Evolutionary conservation across 2,329 filamentous ascomycete species (phyloP), one percentile per base, ranked within the genome.

Genomic region (Fusarium continuum): DNA sequence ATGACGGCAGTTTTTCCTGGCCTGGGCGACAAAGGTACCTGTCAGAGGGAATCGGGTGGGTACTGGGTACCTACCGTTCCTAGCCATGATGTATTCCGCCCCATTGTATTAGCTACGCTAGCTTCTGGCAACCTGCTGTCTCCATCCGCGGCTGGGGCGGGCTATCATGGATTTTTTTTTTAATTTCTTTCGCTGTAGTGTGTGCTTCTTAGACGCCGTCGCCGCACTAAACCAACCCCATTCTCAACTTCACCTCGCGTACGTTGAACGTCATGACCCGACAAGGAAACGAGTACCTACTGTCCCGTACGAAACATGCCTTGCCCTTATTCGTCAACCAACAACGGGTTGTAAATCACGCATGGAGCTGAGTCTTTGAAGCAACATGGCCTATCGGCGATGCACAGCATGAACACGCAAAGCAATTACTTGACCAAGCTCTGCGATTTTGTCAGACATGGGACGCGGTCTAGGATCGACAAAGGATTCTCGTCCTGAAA

Each of bases 91-190:
- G 19, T n/a, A 26, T 23, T 5, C 7, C 5, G 35, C 23, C 29
- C 6, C 26, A 17, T 26, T 16, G 60, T 66, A 64, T 46, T 53
- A n/a, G 20, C 35, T 68, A 68, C 64, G 11, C 28, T 35, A 20
- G n/a, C 20, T 29, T 31, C 19, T 20, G 39, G 41, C 44, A 56
- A 40, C 32, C 49, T 60, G 38, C 25, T 19, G 55, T 64, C 20
- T 39, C 41, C 40, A 28, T 19, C 25, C 51, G 67, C 67, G 67
- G 67, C 65, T 67, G 45, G 41, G 65, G 67, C 67, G 67, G 67
- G 36, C 65, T 29, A 49, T 49, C 59, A 56, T 52, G 25, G n/a
- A n/a, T n/a, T n/a, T n/a, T n/a, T n/a, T n/a, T n/a, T n/a, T n/a
- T n/a, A n/a, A n/a, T 20, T 45, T 45, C 28, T 35, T 26, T 28